These are phyloP conservation scores for Alternaria novae-zelandiae DNA, from an alignment of 2,329 filamentous ascomycete species.

Conservation along the genomic window DNA sequence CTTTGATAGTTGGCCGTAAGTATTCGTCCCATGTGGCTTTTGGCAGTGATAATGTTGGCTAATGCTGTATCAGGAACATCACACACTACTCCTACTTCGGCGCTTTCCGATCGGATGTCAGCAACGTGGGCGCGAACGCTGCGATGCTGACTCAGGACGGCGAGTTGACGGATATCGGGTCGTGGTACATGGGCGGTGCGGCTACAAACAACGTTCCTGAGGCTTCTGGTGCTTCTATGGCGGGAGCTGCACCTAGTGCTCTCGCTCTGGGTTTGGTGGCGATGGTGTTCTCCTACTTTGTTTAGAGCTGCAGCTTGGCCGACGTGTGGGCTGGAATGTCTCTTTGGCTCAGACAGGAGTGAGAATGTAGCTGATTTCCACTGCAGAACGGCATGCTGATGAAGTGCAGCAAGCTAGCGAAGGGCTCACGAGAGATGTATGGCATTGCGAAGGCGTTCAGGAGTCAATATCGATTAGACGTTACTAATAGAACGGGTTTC, in stretches of 20 bases:
- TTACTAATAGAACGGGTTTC: background rate
- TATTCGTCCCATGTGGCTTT: constrained; percentile 9
- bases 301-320: background rate
- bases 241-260: background rate
- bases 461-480: background rate
- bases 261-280: background rate
- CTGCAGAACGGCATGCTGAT: background rate
- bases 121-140: constrained; percentile 76
- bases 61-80: constrained; percentile 54
- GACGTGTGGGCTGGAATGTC: too few species aligned
- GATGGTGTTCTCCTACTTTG: background rate
- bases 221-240: background rate
- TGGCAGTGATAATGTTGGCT: background rate
- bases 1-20: constrained; percentile 66
- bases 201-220: constrained; percentile 10
- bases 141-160: constrained; percentile 73
- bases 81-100: constrained; percentile 78
- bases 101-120: constrained; percentile 71
- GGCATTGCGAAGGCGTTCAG: background rate
- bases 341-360: background rate
- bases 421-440: background rate
- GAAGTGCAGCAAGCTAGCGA: background rate
- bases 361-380: background rate
- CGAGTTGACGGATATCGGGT: constrained; percentile 75
- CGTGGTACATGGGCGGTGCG: constrained; percentile 72